phyloP scores from a whole-genome alignment of 345 rosid genomes.

The Populus alba region DNA sequence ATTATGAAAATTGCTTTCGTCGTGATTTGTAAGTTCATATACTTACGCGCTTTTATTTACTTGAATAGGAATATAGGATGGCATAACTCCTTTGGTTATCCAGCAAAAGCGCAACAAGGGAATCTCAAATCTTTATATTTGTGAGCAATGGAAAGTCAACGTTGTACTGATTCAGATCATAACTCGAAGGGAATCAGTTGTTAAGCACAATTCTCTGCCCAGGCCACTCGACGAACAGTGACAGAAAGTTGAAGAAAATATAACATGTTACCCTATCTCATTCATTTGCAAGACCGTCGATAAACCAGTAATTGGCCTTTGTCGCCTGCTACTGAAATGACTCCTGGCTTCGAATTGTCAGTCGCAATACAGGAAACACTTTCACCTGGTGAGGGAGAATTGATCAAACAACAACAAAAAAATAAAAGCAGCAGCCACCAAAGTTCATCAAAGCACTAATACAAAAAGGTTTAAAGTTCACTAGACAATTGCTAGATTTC shows the following conservation, averaged over 20 bases:
- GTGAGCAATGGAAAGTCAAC: neutral
- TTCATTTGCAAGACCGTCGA: conserved; percentile 3
- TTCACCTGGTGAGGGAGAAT: conserved; percentile 41
- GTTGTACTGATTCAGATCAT: neutral
- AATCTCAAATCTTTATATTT: neutral
- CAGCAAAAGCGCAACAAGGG: neutral
- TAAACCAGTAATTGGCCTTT: conserved; percentile 69
- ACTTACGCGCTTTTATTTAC: too few species aligned
- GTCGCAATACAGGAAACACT: conserved; percentile 64
- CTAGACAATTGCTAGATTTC: too few species aligned
- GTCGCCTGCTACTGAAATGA: conserved; percentile 50
- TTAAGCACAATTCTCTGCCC: too few species aligned
- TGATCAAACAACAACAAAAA: neutral
- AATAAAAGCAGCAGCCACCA: neutral
- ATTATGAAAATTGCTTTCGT: too few species aligned
- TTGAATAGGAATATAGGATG: too few species aligned
- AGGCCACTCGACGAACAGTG: too few species aligned
- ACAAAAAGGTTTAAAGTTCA: too few species aligned
- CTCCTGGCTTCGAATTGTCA: conserved; percentile 51
- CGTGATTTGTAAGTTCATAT: too few species aligned
- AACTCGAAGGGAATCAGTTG: neutral
- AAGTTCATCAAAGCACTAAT: neutral
- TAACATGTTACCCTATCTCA: neutral
- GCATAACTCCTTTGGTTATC: neutral
- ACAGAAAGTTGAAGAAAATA: neutral